phyloP scores from a whole-genome alignment of 1,139 yeast species.

The Pichia inconspicua region DNA sequence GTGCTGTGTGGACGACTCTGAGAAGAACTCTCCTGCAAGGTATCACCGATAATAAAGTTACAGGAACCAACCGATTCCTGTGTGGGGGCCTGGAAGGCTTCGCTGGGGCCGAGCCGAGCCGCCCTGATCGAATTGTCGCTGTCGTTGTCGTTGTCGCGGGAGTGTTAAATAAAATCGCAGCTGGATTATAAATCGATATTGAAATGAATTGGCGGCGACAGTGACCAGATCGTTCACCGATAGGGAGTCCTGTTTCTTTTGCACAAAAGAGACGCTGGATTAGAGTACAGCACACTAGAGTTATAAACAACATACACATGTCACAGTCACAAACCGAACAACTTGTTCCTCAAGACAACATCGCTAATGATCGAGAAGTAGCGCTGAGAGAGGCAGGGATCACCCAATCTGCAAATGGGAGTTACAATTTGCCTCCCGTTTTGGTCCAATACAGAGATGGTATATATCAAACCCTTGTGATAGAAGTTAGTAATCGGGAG shows the following conservation, averaged over 20 bases:
- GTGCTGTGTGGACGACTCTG: too few species aligned
- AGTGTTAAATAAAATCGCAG: too few species aligned
- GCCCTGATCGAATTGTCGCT: too few species aligned
- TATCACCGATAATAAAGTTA: too few species aligned
- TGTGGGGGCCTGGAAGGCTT: too few species aligned
- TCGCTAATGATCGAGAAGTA: neutral
- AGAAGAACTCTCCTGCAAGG: too few species aligned
- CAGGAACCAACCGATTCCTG: too few species aligned
- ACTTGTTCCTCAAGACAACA: neutral
- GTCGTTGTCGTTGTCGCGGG: too few species aligned
- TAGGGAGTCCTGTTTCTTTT: neutral
- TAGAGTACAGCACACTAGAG: neutral
- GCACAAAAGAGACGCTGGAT: neutral
- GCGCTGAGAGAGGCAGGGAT: conserved; percentile 16
- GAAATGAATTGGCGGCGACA: too few species aligned
- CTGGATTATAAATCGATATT: too few species aligned
- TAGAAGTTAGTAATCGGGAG: conserved; percentile 24
- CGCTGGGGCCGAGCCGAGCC: too few species aligned
- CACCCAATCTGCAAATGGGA: conserved; percentile 16
- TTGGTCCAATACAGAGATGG: conserved; percentile 24
- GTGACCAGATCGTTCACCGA: too few species aligned
- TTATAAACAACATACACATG: neutral
- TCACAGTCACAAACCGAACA: neutral
- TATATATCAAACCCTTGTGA: conserved; percentile 19
- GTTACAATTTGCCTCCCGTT: conserved; percentile 24